Base-by-base conservation (phyloP, 768 basidiomycete genomes). In the Cubamyces lactineus region DNA sequence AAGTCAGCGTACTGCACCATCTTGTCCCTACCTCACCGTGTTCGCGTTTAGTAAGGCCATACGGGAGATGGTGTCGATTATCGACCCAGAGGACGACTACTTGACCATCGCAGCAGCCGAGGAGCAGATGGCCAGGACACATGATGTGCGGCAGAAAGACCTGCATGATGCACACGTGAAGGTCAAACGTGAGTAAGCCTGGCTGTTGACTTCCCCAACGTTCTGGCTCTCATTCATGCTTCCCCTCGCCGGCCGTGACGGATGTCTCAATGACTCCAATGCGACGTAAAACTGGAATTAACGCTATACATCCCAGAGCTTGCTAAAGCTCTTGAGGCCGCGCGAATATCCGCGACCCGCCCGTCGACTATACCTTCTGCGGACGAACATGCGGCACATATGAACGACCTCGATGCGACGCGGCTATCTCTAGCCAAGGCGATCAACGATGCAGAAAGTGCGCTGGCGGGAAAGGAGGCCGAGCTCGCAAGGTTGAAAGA, bases 51-150 rank as follows among this genome's bases (percentile, higher is more conserved):
- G 89, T 51, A 86, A 86, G 65, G 82, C 87, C 17, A 85, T 91
- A 48, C 81, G 80, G 64, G 86, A 86, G 62, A 89, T 92, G 83
- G 76, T 83, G 34, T 80, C 83, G 3, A 86, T 91, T 59, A 89
- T 93, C 57, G 86, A 90, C 68, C 88, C 89, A 12, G 86, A 88
- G 45, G 89, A 91, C 55, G 91, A 93, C 72, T 91, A 86, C 70
- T 75, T 88, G 59, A 87, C 88, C 13, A 89, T 93, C 51, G 84
- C 86, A 16, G 84, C 82, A 7, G 86, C 89, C 8, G 89, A 92
- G 66, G 86, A 91, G 61, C 85, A 82, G 65, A 86, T 91, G 70
- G 81, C 81, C 15, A 67, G 79, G 7, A 84, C 84, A 11, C 84
- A 87, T 61, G 76, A 80, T 7, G 78, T 74, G 56, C 77, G 85